These are phyloP conservation scores for Daedaleopsis nitida DNA, from an alignment of 768 basidiomycete genomes.

Conservation along the genomic window DNA sequence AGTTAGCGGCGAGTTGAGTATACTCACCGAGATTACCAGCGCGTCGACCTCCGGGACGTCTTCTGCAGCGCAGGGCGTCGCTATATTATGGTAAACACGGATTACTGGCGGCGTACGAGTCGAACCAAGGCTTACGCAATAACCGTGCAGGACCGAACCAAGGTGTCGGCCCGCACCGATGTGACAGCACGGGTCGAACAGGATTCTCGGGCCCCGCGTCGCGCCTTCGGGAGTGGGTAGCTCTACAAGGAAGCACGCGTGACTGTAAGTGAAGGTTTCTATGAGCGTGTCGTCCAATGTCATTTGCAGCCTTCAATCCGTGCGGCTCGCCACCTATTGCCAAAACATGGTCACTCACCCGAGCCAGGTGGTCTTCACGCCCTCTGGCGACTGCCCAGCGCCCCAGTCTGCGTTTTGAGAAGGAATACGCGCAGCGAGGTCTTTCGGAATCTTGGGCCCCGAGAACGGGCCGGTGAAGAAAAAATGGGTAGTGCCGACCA, in stretches of 20 bases:
- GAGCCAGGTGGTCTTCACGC: slow-evolving; percentile 40
- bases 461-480: background rate
- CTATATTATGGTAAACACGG: slow-evolving; percentile 14
- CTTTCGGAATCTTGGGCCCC: slow-evolving; percentile 2
- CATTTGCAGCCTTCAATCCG: too few species aligned
- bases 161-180: slow-evolving; percentile 37
- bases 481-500: background rate
- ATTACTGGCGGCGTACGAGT: background rate
- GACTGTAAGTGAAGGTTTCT: slow-evolving; percentile 19
- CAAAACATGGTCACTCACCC: slow-evolving; percentile 26
- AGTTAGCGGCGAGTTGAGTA: too few species aligned
- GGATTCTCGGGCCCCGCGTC: slow-evolving; percentile 37
- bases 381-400: slow-evolving; percentile 2
- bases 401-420: slow-evolving; percentile 30
- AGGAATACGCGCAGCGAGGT: slow-evolving; percentile 21
- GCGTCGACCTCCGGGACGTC: slow-evolving; percentile 53
- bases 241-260: slow-evolving; percentile 44
- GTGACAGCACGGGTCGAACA: slow-evolving; percentile 42
- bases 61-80: slow-evolving; percentile 39
- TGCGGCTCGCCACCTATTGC: too few species aligned
- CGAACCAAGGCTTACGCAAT: slow-evolving; percentile 30
- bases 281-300: background rate
- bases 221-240: slow-evolving; percentile 36
- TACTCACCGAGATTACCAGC: slow-evolving; percentile 48
- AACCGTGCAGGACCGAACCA: slow-evolving; percentile 35